These are phyloP conservation scores for Roridomyces roridus DNA, from an alignment of 768 basidiomycete genomes.

Conservation along the genomic window DNA sequence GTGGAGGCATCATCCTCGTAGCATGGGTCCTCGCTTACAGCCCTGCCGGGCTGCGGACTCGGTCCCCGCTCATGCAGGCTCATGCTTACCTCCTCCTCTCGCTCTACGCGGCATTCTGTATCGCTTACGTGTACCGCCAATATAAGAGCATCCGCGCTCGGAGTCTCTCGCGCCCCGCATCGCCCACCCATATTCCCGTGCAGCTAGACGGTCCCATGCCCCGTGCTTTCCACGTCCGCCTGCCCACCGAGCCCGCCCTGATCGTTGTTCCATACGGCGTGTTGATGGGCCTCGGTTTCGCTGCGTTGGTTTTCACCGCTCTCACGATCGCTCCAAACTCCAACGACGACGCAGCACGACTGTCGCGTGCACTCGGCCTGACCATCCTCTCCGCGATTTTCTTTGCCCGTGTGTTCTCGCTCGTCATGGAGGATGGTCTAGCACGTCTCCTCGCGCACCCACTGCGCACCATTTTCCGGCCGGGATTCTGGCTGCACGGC, in stretches of 20 bases:
- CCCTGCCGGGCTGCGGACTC: constrained; percentile 16
- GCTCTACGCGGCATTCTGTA: constrained; percentile 20
- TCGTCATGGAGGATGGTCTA: constrained; percentile 25
- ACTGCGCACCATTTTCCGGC: constrained; percentile 22
- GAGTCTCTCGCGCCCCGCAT: constrained; percentile 13
- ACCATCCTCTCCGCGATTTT: constrained; percentile 21
- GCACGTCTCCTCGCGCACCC: constrained; percentile 12
- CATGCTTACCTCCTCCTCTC: constrained; percentile 11
- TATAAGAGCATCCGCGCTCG: constrained; percentile 9
- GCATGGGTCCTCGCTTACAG: constrained; percentile 15
- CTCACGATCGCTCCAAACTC: constrained; percentile 20
- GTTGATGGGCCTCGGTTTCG: constrained; percentile 24
- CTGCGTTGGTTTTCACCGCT: constrained; percentile 20
- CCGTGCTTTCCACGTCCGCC: constrained; percentile 18
- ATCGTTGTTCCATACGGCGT: constrained; percentile 26
- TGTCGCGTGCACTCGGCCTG: constrained; percentile 13
- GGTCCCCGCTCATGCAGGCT: constrained; percentile 6
- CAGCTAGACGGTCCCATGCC: constrained; percentile 16
- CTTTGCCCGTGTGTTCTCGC: constrained; percentile 21
- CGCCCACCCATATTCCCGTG: constrained; percentile 17
- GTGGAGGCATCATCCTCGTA: constrained; percentile 5
- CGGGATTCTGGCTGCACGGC: constrained; percentile 29
- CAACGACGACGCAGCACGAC: constrained; percentile 2
- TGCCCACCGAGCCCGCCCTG: constrained; percentile 13
- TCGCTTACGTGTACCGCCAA: constrained; percentile 21